Conservation (phyloP, 2,329 filamentous ascomycete genomes). For the Fusarium sp. region DNA sequence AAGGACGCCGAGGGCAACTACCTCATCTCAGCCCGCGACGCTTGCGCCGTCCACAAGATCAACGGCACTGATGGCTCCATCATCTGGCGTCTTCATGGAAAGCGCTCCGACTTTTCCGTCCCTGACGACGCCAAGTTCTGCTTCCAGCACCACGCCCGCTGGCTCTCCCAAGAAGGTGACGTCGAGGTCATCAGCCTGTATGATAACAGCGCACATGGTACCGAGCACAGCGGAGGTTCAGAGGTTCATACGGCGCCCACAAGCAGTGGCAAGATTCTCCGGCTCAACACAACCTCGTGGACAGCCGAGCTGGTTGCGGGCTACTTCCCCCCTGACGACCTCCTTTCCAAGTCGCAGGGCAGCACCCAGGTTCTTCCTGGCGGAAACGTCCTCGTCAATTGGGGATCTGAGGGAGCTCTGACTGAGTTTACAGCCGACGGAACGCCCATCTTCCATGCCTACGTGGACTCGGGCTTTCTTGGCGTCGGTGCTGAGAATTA, state of each 20-base stretch:
- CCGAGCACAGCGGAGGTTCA: constrained; percentile 51
- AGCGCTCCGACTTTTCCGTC: constrained; percentile 54
- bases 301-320: constrained; percentile 60
- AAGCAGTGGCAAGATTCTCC: constrained; percentile 61
- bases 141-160: constrained; percentile 67
- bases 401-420: constrained; percentile 64
- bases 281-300: constrained; percentile 58
- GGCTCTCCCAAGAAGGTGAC: constrained; percentile 52
- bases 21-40: constrained; percentile 64
- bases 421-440: constrained; percentile 62
- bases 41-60: constrained; percentile 61
- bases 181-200: constrained; percentile 65
- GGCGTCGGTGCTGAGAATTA: constrained; percentile 61
- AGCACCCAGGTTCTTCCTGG: constrained; percentile 65
- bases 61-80: constrained; percentile 60
- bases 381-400: constrained; percentile 67
- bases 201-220: constrained; percentile 64
- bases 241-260: constrained; percentile 42
- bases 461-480: constrained; percentile 55
- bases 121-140: constrained; percentile 55
- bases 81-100: constrained; percentile 66
- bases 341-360: constrained; percentile 63
- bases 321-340: constrained; percentile 62
- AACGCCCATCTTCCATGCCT: constrained; percentile 63
- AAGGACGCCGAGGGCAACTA: constrained; percentile 62